Evolutionary conservation across 371 early-diverging fungal genomes (phyloP).

Genomic region (Sporodiniella umbellata): DNA sequence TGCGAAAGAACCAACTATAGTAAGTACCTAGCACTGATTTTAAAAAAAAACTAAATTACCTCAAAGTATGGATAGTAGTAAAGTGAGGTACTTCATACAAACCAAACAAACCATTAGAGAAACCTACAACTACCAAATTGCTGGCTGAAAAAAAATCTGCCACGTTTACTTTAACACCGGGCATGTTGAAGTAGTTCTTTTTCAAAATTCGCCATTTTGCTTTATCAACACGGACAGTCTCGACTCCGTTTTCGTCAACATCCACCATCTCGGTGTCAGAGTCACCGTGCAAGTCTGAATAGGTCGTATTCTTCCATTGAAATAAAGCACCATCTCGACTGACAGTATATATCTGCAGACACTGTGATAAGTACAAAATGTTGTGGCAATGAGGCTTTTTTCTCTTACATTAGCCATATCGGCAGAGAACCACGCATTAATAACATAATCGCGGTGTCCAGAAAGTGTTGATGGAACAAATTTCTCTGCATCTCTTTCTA

Average conservation of each 20-base stretch:
- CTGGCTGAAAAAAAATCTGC: slow-evolving; percentile 72
- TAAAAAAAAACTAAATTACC: slow-evolving; percentile 37
- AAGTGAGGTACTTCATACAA: slow-evolving; percentile 95
- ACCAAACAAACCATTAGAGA: slow-evolving; percentile 92
- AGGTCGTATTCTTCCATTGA: slow-evolving; percentile 67
- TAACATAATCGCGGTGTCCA: slow-evolving; percentile 84
- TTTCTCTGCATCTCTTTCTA: slow-evolving; percentile 59
- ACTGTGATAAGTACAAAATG: not conserved
- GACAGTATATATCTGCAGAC: slow-evolving; percentile 74
- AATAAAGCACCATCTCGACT: slow-evolving; percentile 89
- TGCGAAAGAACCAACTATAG: slow-evolving; percentile 4
- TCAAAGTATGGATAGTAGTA: slow-evolving; percentile 81
- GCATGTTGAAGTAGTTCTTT: slow-evolving; percentile 71
- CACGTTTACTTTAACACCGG: slow-evolving; percentile 71
- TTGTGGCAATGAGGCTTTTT: not conserved
- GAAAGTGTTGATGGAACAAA: slow-evolving; percentile 71
- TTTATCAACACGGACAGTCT: slow-evolving; percentile 32
- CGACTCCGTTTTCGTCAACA: slow-evolving; percentile 54
- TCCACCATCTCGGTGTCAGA: slow-evolving; percentile 48
- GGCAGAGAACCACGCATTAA: slow-evolving; percentile 90
- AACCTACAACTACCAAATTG: slow-evolving; percentile 83
- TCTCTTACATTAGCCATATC: slow-evolving; percentile 61
- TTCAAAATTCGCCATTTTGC: slow-evolving; percentile 63
- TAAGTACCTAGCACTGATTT: not conserved
- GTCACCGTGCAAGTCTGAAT: slow-evolving; percentile 27